Evolutionary conservation across 768 basidiomycete species (phyloP).

Genomic region (Podaxis sp.): DNA sequence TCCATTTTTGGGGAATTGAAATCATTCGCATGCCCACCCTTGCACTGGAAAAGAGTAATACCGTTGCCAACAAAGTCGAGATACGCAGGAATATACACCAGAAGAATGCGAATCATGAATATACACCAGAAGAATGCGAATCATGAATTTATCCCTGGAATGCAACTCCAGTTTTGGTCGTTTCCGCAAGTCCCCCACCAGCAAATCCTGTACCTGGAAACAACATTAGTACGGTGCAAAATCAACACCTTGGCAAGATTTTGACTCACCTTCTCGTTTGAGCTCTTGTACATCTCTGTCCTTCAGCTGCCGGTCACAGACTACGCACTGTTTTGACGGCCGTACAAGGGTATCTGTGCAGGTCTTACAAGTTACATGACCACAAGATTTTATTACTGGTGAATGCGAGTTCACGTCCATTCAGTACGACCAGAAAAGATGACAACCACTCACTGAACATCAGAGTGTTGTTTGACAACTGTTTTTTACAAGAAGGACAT

Average conservation of each 20-base stretch:
- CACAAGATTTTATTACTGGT: conserved; percentile 81
- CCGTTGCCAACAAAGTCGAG: not conserved
- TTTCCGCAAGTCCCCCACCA: conserved; percentile 92
- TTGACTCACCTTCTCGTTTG: conserved; percentile 76
- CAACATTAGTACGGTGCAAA: not conserved
- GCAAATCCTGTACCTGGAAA: conserved; percentile 86
- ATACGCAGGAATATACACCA: not conserved
- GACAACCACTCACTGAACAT: conserved; percentile 56
- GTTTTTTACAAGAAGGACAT: conserved; percentile 88
- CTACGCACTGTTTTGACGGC: conserved; percentile 78
- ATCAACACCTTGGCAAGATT: not conserved
- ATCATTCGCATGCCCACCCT: not conserved
- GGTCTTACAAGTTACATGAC: conserved; percentile 88
- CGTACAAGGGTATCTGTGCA: conserved; percentile 88
- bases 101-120: not conserved
- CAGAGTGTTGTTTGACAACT: conserved; percentile 74
- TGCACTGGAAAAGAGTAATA: not conserved
- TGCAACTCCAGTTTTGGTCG: conserved; percentile 72
- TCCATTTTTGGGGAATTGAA: too few relatives aligned
- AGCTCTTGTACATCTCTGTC: conserved; percentile 81
- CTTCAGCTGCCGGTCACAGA: conserved; percentile 69
- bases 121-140: not conserved
- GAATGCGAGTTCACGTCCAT: not conserved
- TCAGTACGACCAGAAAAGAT: not conserved
- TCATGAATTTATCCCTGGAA: conserved; percentile 68